Percentiles rank a stretch among this genome's conserved stretches.
These are phyloP conservation scores for Entomophthora muscae DNA, from an alignment of 371 early-diverging fungal species.

Conservation along the genomic window DNA sequence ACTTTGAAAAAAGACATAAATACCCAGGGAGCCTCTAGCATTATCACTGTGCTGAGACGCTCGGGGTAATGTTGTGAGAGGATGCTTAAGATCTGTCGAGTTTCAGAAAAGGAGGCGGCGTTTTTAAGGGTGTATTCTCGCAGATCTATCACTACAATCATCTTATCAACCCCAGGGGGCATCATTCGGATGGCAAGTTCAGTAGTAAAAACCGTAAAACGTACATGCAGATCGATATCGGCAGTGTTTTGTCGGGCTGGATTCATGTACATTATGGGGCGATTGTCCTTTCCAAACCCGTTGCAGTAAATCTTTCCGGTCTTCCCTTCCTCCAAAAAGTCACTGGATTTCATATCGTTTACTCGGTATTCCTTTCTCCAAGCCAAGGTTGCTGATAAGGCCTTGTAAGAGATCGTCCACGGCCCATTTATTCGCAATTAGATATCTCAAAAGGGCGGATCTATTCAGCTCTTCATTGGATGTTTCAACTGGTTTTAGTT, in stretches of 20 bases:
- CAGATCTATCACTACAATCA: conserved; percentile 66
- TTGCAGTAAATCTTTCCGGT: conserved; percentile 67
- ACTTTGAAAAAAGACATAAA: conserved; percentile 62
- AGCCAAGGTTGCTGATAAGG: conserved; percentile 40
- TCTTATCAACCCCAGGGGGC: conserved; percentile 47
- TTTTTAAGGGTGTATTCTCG: conserved; percentile 43
- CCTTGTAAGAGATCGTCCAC: conserved; percentile 33
- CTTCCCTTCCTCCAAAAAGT: conserved; percentile 48
- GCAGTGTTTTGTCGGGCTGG: conserved; percentile 64
- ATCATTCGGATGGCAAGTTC: conserved; percentile 62
- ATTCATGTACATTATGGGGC: conserved; percentile 52
- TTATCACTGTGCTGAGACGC: conserved; percentile 36
- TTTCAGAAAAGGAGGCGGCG: conserved; percentile 46
- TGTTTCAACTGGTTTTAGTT: too few relatives aligned
- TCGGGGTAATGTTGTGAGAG: conserved; percentile 79
- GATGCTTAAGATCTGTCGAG: conserved; percentile 57
- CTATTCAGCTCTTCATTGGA: too few relatives aligned
- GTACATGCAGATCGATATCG: conserved; percentile 52
- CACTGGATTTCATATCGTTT: conserved; percentile 42
- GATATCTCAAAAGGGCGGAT: conserved; percentile 53
- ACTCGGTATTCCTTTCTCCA: conserved; percentile 67
- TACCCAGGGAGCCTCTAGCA: conserved; percentile 68
- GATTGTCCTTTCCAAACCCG: conserved; percentile 52
- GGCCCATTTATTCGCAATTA: conserved; percentile 64
- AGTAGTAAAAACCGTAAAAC: conserved; percentile 55